Base-by-base conservation (phyloP, 345 rosid species). In the Populus ilicifolia region DNA sequence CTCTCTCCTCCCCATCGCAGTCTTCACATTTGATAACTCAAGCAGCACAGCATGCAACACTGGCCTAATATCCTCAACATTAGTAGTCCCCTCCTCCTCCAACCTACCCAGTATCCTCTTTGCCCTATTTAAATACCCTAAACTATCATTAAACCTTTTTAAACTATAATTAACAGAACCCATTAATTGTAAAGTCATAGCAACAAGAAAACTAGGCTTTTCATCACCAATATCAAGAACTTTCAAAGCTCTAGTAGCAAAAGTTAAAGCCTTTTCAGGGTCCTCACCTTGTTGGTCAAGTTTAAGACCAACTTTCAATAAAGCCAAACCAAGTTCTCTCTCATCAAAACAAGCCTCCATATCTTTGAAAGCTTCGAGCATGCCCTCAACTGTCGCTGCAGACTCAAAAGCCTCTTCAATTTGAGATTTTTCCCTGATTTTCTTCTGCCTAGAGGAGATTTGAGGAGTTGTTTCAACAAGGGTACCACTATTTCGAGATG, bases 341-440 rank as follows among this genome's bases (percentile, higher is more conserved):
- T 88, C 97, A 25, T 90, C 85, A 80, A 91, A 92, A 54, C 81
- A 81, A 21, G 88, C 72, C 85, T 93, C 99, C 98, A 93, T 96
- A 64, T 81, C 79, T 80, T 88, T 83, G 80, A 93, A 93, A 64
- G 90, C 85, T 63, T 79, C 80, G 36, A 93, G 85, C 97, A 92
- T 92, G 73, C 92, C 93, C 68, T 89, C 92, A n/a, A 89, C 61
- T 17, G 93, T 92, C 59, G 72, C 80, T 2, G 97, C 96, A 10
- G 97, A 89, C 88, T 93, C 98, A 78, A 96, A 93, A 65, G 90
- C 89, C 71, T 91, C 97, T 50, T 96, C 98, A 39, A 96, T 93
- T 72, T 90, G 88, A 54, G 85, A 80, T 67, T 84, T 96, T 79
- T 87, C 91, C 39, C 84, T 85, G 67, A 85, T 62, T 83, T 87